Evolutionary conservation across 2,329 filamentous ascomycete genomes (phyloP).

Genomic region (Gremmenia infestans): DNA sequence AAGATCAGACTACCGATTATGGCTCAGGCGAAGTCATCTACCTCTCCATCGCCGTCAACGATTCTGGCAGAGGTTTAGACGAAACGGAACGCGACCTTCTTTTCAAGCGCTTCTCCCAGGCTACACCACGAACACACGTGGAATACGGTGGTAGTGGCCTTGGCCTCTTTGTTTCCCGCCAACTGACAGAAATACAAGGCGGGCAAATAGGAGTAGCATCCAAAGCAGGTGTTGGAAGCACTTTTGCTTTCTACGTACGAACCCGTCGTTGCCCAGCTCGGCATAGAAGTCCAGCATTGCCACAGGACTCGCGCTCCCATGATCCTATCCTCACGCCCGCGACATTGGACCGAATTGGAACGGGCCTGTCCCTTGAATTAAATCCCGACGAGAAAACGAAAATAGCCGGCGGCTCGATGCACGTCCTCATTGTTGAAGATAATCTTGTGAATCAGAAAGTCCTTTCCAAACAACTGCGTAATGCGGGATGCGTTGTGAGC

Average conservation of each 20-base stretch:
- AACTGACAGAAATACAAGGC: constrained; percentile 59
- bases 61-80: constrained; percentile 60
- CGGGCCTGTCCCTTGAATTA: no score
- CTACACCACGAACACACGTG: constrained; percentile 44
- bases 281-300: no score
- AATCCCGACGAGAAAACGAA: background rate
- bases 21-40: constrained; percentile 36
- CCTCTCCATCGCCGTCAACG: constrained; percentile 51
- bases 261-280: background rate
- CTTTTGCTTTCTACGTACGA: constrained; percentile 57
- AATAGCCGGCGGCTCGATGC: background rate
- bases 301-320: background rate
- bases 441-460: constrained; percentile 63
- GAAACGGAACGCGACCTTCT: constrained; percentile 59
- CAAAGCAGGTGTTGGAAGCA: constrained; percentile 50
- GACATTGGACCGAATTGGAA: background rate
- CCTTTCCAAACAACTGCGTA: constrained; percentile 54
- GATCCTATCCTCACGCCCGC: background rate
- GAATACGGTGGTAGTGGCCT: constrained; percentile 61
- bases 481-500: constrained; percentile 53
- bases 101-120: constrained; percentile 65
- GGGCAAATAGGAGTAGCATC: constrained; percentile 61
- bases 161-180: constrained; percentile 59
- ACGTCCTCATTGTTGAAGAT: constrained; percentile 59
- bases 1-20: constrained; percentile 13